A percentile compares a stretch with the other conserved stretches of the same genome.
These are phyloP conservation scores for Hanseniaspora thailandica DNA, from an alignment of 805 yeast genomes.

Conservation along the genomic window DNA sequence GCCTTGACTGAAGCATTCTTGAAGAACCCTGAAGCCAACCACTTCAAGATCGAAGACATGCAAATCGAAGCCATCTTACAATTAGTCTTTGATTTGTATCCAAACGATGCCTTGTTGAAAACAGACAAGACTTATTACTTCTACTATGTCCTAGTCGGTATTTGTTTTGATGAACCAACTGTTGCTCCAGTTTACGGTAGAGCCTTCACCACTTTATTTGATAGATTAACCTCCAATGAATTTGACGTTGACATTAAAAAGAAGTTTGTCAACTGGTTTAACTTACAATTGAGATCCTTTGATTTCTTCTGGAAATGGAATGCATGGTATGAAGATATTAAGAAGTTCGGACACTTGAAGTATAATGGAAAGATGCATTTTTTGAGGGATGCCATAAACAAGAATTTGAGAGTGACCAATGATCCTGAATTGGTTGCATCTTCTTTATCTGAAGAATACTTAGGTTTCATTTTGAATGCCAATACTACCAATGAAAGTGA, in stretches of 20 bases:
- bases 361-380: conserved; percentile 67
- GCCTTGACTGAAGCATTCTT: conserved; percentile 38
- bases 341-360: conserved; percentile 29
- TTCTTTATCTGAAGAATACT: conserved; percentile 52
- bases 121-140: conserved; percentile 44
- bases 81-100: conserved; percentile 57
- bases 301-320: conserved; percentile 97
- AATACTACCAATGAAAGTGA: conserved; percentile 32
- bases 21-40: conserved; percentile 41
- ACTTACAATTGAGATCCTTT: conserved; percentile 84
- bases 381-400: conserved; percentile 65
- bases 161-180: conserved; percentile 72
- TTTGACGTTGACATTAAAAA: conserved; percentile 67
- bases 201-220: conserved; percentile 72
- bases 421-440: conserved; percentile 50
- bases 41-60: conserved; percentile 80
- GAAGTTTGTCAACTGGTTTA: conserved; percentile 78
- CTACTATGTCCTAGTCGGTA: conserved; percentile 72
- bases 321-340: conserved; percentile 66
- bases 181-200: conserved; percentile 93
- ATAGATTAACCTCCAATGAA: conserved; percentile 38
- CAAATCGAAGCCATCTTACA: conserved; percentile 73
- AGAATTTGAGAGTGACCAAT: conserved; percentile 75
- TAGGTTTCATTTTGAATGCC: conserved; percentile 20
- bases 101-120: conserved; percentile 38